Evolutionary conservation across 2,329 filamentous ascomycete genomes (phyloP).

Genomic region (Phaeosphaeriaceae sp.): DNA sequence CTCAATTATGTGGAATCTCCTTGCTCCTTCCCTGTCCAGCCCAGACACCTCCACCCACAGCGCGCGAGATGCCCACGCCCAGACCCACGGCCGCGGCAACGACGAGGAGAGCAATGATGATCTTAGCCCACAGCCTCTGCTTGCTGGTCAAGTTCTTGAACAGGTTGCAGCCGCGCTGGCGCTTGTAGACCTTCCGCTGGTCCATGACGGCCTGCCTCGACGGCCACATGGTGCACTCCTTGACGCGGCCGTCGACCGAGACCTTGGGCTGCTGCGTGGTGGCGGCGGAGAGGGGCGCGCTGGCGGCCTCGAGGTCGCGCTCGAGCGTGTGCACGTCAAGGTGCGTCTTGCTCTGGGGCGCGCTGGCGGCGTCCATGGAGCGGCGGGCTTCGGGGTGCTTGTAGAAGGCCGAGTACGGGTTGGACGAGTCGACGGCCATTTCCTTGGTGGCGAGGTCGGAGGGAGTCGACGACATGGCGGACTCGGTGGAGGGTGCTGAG

Average conservation of each 20-base stretch:
- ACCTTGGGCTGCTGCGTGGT: slow-evolving; percentile 51
- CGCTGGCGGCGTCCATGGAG: slow-evolving; percentile 46
- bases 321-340: slow-evolving; percentile 44
- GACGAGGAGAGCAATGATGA: slow-evolving; percentile 55
- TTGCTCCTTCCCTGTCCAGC: slow-evolving; percentile 47
- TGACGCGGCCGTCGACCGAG: slow-evolving; percentile 51
- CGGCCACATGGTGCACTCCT: slow-evolving; percentile 63
- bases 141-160: slow-evolving; percentile 53
- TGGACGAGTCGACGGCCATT: slow-evolving; percentile 42
- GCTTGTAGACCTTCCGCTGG: slow-evolving; percentile 50
- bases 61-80: slow-evolving; percentile 58
- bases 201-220: slow-evolving; percentile 57
- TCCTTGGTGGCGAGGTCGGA: slow-evolving; percentile 41
- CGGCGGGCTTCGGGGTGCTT: slow-evolving; percentile 54
- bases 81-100: slow-evolving; percentile 57
- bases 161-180: slow-evolving; percentile 48
- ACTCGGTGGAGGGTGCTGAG: slow-evolving; percentile 43
- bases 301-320: slow-evolving; percentile 51
- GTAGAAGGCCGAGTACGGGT: slow-evolving; percentile 58
- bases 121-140: slow-evolving; percentile 55
- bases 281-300: slow-evolving; percentile 44
- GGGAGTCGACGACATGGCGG: slow-evolving; percentile 42
- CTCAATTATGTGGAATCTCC: slow-evolving; percentile 41
- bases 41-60: slow-evolving; percentile 59
- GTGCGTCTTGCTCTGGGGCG: slow-evolving; percentile 40